Base-by-base conservation (phyloP, 805 yeast genomes). In the Candida dendrica region DNA sequence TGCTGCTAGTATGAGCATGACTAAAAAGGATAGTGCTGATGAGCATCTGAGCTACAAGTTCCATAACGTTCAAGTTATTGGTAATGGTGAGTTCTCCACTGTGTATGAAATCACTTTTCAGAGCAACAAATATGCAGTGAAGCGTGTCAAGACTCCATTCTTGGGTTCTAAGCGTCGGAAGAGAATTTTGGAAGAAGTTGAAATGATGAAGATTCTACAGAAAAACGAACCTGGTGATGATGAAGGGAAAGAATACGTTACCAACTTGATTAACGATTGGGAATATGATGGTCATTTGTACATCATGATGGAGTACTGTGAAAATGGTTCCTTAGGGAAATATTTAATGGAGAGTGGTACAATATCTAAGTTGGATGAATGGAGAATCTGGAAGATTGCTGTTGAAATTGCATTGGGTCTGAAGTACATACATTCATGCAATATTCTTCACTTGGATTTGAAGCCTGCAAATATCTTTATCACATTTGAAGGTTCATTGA, bases 381-480 rank as follows among this genome's bases (percentile, higher is more conserved):
- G 96, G 84, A 75, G 98, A 52, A 90, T 91, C 34, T 93, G 98
- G 98, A 93, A 93, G 65, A 91, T 93, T 36, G 68, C 93, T 50
- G 81, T 84, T 40, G 98, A 91, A 59, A 70, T 90, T 15, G 64
- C 87, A 34, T 71, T 77, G 54, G 98, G 97, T 0, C 66, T 93
- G 45, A 72, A 77, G 49, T 89, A 79, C 58, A 81, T 93, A 38
- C 98, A 93, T 59, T 71, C 78, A 36, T 80, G 83, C 47, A 74
- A 75, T 46, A 82, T 86, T 41, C 67, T 90, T 39, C 98, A 93
- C 64, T 66, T 93, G 41, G 98, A 93, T 63, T 64, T 93, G 56
- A 93, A 93, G 63, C 98, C 98, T 1, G 96, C 97, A 2, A 93
- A 93, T 61, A 79, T 93, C 3, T 83, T 93, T 55, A 81, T 93